Conservation (phyloP, 495 filamentous ascomycete genomes). For the Tricharina praecox region DNA sequence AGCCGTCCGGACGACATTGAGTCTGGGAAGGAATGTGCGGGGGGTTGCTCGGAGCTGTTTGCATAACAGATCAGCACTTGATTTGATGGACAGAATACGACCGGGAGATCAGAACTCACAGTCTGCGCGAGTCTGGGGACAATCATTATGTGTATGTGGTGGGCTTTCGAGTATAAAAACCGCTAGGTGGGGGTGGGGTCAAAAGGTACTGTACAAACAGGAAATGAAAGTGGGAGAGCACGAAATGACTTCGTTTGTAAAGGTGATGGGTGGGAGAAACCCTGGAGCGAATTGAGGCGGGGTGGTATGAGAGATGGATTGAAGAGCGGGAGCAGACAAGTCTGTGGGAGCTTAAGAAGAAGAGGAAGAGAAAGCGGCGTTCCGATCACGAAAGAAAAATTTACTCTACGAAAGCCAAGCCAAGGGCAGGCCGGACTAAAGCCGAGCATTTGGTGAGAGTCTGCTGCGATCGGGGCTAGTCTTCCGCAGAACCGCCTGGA, state of each 20-base stretch:
- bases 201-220: not conserved
- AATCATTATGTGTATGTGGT: too few species aligned
- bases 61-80: too few species aligned
- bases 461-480: too few species aligned
- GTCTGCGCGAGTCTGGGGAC: conserved; percentile 46
- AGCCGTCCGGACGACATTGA: conserved; percentile 39
- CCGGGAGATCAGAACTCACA: conserved; percentile 42
- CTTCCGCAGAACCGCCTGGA: conserved; percentile 5
- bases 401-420: conserved; percentile 6
- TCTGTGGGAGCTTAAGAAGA: conserved; percentile 1
- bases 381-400: conserved; percentile 1
- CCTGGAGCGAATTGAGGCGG: too few species aligned
- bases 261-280: too few species aligned
- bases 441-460: not conserved
- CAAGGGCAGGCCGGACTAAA: not conserved
- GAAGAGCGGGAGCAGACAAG: not conserved
- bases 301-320: not conserved
- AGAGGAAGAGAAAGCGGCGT: conserved; percentile 1
- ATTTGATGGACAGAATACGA: too few species aligned
- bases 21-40: conserved; percentile 32
- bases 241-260: not conserved
- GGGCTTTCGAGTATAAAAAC: conserved; percentile 27
- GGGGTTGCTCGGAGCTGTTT: conserved; percentile 48
- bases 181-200: not conserved
- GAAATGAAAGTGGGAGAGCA: not conserved